Percentiles rank a stretch among this genome's conserved stretches.
phyloP scores from a whole-genome alignment of 768 basidiomycete species.

The Stropharia rugosoannulata region DNA sequence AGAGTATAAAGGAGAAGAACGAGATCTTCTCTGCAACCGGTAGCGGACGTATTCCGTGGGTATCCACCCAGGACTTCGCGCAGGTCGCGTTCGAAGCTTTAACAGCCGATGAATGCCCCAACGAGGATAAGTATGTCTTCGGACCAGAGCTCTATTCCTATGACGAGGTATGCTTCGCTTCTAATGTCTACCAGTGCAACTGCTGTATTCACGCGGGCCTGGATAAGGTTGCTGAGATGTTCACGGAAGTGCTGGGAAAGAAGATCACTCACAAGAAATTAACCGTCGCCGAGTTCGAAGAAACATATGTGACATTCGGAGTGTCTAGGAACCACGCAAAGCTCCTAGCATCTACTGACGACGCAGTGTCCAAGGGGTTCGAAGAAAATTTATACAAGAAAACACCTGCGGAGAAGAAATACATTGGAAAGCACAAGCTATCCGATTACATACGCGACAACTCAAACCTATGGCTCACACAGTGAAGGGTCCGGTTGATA shows the following conservation, averaged over 20 bases:
- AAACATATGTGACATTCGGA: slow-evolving; percentile 1
- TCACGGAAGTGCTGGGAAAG: slow-evolving; percentile 23
- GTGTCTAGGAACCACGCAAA: slow-evolving; percentile 11
- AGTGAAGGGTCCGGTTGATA: not conserved
- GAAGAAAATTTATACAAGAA: slow-evolving; percentile 18
- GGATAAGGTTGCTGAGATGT: slow-evolving; percentile 22
- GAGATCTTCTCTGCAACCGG: slow-evolving; percentile 18
- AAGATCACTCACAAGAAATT: slow-evolving; percentile 23
- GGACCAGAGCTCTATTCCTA: slow-evolving; percentile 15
- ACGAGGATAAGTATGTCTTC: slow-evolving; percentile 9
- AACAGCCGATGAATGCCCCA: slow-evolving; percentile 15
- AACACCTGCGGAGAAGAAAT: slow-evolving; percentile 10
- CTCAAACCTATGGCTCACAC: slow-evolving; percentile 14
- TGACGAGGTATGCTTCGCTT: slow-evolving; percentile 8
- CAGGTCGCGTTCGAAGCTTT: slow-evolving; percentile 25
- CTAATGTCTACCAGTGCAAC: not conserved
- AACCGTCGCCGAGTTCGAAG: slow-evolving; percentile 12
- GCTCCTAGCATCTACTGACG: slow-evolving; percentile 12
- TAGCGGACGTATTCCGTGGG: slow-evolving; percentile 21
- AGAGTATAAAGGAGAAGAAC: slow-evolving; percentile 21
- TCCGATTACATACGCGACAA: slow-evolving; percentile 25
- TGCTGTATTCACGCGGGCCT: not conserved
- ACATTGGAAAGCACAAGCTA: slow-evolving; percentile 9
- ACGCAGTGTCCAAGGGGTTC: slow-evolving; percentile 12
- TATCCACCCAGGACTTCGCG: slow-evolving; percentile 28